Evolutionary conservation across 768 basidiomycete genomes (phyloP), one percentile per base, ranked within the genome.

Genomic region (Antrodiella citrinella): DNA sequence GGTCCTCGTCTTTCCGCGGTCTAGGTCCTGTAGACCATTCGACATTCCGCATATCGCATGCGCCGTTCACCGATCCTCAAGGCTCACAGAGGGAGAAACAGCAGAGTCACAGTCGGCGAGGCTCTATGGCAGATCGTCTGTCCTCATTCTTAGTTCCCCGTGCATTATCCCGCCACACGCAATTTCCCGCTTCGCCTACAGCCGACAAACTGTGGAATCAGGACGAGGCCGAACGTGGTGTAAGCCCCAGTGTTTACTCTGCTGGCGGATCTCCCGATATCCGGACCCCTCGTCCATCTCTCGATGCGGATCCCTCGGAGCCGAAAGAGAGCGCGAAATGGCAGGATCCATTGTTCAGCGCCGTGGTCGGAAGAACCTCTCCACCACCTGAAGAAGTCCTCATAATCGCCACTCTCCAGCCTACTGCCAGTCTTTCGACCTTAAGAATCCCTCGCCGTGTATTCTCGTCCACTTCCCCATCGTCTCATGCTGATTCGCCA

Each of bases 111-210:
- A 35, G 30, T 15, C 30, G 48, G 13, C 20, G 40, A 26, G 20
- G 4, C 43, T 55, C 54, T 5, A 39, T 46, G 3, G 35, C 54
- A 12, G 51, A 50, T 2, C 50, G 47, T n/a, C 22, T 59, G 11
- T 69, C 72, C 7, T 69, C 72, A 2, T 76, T 74, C 72, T 50
- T 75, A 18, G 54, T 58, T n/a, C 52, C 57, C 10, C 54, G 63
- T n/a, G 61, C 57, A 47, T 38, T 59, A 4, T 62, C 69, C 25
- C 65, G 58, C 7, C 12, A 42, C 7, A n/a, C 44, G 1, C 3
- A 61, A 56, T 23, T 50, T 40, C 9, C 62, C 15, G 41, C 45
- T 15, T 54, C 60, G 18, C 57, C 62, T 41, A 71, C 69, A 39
- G 55, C 63, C 26, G 58, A 52, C 30, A 63, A 51, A 10, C 58